phyloP scores from a whole-genome alignment of 345 rosid species.

The Eutrema japonicum region DNA sequence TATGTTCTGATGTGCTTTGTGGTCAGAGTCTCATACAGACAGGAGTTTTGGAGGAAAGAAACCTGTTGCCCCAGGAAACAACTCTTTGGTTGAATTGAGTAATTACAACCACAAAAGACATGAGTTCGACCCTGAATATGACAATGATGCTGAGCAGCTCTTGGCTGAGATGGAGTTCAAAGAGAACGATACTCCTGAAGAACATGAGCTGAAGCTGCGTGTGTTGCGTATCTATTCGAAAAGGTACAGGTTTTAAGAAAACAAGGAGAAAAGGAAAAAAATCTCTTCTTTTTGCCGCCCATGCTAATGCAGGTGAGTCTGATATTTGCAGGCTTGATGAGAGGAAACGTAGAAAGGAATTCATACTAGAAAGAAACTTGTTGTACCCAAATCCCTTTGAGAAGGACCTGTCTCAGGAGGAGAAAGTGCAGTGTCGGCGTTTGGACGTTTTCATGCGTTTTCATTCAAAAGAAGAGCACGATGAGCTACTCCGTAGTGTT shows the following conservation, averaged over 20 bases:
- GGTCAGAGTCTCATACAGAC: constrained; percentile 67
- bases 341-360: constrained; percentile 92
- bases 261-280: constrained; percentile 1
- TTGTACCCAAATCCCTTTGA: constrained; percentile 71
- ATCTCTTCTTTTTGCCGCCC: constrained; percentile 4
- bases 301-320: constrained; percentile 19
- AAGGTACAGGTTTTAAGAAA: constrained; percentile 53
- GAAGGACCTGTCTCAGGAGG: constrained; percentile 84
- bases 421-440: constrained; percentile 67
- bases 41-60: constrained; percentile 73
- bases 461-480: constrained; percentile 92
- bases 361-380: constrained; percentile 82
- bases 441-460: constrained; percentile 90
- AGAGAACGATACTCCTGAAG: constrained; percentile 85
- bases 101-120: constrained; percentile 82
- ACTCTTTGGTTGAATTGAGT: constrained; percentile 73
- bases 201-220: constrained; percentile 79
- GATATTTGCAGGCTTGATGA: constrained; percentile 79
- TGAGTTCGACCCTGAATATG: constrained; percentile 94
- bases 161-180: constrained; percentile 99
- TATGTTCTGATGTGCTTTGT: constrained; percentile 35
- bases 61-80: constrained; percentile 59
- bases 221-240: constrained; percentile 80
- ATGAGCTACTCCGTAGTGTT: constrained; percentile 73
- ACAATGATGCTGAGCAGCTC: constrained; percentile 93